Conservation (phyloP, 1,284 basidiomycete genomes). For the Cryptococcus depauperatus region DNA sequence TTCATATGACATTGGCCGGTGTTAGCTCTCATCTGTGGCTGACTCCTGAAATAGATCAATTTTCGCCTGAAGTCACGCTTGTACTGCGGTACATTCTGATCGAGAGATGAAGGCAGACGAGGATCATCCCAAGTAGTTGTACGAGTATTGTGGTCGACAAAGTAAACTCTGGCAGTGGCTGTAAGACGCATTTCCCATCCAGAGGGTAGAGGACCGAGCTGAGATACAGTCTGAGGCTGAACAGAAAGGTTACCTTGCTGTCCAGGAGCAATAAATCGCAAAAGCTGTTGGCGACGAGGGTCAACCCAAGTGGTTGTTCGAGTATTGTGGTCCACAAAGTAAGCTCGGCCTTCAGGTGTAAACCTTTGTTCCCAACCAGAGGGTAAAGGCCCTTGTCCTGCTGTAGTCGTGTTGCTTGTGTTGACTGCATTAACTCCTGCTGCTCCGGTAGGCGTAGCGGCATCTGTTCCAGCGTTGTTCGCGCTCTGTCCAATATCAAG, state of each 20-base stretch:
- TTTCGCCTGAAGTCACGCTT: constrained; percentile 98
- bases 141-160: constrained; percentile 88
- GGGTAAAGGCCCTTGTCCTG: constrained; percentile 73
- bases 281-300: constrained; percentile 79
- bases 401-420: constrained; percentile 56
- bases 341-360: constrained; percentile 94
- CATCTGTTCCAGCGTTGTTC: constrained; percentile 18
- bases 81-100: constrained; percentile 94
- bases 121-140: constrained; percentile 97
- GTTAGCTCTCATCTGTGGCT: constrained; percentile 82
- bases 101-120: constrained; percentile 60
- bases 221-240: constrained; percentile 71
- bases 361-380: constrained; percentile 97
- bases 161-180: constrained; percentile 85
- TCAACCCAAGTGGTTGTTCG: constrained; percentile 98
- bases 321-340: constrained; percentile 94
- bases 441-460: constrained; percentile 21
- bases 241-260: constrained; percentile 57
- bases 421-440: constrained; percentile 23
- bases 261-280: constrained; percentile 78
- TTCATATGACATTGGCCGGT: constrained; percentile 96
- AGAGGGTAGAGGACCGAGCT: constrained; percentile 88
- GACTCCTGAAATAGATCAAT: constrained; percentile 97
- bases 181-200: constrained; percentile 98
- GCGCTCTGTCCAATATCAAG: constrained; percentile 48